Conservation (phyloP, 805 yeast genomes). For the Saccharomyces paradoxus region DNA sequence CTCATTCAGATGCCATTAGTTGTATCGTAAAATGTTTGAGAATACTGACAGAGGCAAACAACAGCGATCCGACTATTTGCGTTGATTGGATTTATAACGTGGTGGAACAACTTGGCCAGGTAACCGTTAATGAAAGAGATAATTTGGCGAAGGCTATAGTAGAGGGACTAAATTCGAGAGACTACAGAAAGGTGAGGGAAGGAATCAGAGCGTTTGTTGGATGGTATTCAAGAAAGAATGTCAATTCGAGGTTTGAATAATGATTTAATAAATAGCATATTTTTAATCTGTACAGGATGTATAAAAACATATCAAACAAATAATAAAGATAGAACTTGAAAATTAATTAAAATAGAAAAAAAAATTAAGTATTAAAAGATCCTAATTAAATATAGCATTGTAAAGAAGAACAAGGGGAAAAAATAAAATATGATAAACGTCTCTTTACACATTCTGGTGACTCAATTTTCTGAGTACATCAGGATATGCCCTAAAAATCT, state of each 20-base stretch:
- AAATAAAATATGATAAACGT: background rate
- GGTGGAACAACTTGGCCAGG: constrained; percentile 44
- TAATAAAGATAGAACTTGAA: background rate
- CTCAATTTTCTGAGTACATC: constrained; percentile 51
- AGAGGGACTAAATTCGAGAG: constrained; percentile 57
- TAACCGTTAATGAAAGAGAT: constrained; percentile 57
- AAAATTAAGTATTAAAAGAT: background rate
- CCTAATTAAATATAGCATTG: background rate
- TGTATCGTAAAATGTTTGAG: constrained; percentile 56
- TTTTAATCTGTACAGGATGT: background rate
- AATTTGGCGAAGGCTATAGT: constrained; percentile 51
- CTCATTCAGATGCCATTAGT: constrained; percentile 67
- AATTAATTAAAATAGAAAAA: background rate
- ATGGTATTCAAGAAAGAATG: constrained; percentile 76
- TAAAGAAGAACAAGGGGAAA: background rate
- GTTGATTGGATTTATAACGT: constrained; percentile 54
- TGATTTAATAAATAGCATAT: background rate
- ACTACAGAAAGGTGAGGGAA: constrained; percentile 64
- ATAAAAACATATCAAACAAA: background rate
- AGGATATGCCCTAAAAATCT: constrained; percentile 58
- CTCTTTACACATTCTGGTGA: constrained; percentile 21
- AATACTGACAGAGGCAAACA: constrained; percentile 40
- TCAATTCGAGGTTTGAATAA: constrained; percentile 36
- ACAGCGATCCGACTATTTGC: constrained; percentile 32
- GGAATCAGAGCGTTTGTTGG: constrained; percentile 68